Conservation (phyloP, 352 stramenopile genomes). For the Albugo laibachii region DNA sequence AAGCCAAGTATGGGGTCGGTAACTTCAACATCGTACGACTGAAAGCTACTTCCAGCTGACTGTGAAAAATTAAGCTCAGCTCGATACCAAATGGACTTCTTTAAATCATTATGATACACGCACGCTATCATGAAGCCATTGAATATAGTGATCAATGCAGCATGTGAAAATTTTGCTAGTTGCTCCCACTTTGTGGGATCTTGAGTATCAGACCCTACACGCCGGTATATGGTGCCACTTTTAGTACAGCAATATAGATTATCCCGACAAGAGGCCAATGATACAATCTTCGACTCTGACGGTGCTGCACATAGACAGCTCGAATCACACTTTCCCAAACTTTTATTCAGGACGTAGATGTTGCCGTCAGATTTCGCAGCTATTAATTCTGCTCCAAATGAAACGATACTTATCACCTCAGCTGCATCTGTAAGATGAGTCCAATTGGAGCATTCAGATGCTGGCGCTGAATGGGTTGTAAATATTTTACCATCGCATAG, state of each 20-base stretch:
- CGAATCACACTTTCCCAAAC: constrained; percentile 18
- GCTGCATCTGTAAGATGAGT: constrained; percentile 15
- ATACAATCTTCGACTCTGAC: constrained; percentile 15
- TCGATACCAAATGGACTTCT: constrained; percentile 21
- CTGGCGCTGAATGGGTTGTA: constrained; percentile 35
- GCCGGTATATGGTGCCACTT: constrained; percentile 38
- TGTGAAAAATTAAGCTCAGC: constrained; percentile 22
- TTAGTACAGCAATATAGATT: constrained; percentile 37
- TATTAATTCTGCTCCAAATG: constrained; percentile 53
- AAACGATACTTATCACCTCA: constrained; percentile 38
- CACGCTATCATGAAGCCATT: constrained; percentile 48
- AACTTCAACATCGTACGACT: constrained; percentile 12
- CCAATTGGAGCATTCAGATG: constrained; percentile 14
- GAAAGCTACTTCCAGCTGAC: constrained; percentile 31
- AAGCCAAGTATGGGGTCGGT: constrained; percentile 18
- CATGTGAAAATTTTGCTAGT: constrained; percentile 20
- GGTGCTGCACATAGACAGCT: constrained; percentile 27
- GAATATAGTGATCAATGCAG: constrained; percentile 36
- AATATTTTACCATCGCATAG: constrained; percentile 34
- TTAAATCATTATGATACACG: constrained; percentile 1
- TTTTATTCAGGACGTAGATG: constrained; percentile 26
- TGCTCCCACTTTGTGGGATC: constrained; percentile 37
- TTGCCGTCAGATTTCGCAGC: constrained; percentile 27
- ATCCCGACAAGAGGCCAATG: constrained; percentile 41
- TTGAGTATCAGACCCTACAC: constrained; percentile 38